Percentiles rank a stretch among this genome's conserved stretches.
phyloP scores from a whole-genome alignment of 2,329 filamentous ascomycete genomes.

The Verticillium nubilum region DNA sequence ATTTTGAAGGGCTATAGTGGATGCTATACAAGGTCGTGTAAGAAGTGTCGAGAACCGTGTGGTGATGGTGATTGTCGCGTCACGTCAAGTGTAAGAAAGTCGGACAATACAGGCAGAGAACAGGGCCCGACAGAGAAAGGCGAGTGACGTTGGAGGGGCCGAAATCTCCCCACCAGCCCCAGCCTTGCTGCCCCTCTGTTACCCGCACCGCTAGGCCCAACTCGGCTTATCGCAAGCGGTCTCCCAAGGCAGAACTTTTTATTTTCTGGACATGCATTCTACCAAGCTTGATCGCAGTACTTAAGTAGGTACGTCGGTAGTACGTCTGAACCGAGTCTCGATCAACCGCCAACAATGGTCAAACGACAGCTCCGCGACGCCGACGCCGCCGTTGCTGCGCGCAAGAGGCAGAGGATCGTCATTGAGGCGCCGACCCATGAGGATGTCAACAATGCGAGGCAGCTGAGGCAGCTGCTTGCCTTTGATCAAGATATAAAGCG shows the following conservation, averaged over 20 bases:
- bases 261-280: conserved; percentile 4
- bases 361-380: conserved; percentile 35
- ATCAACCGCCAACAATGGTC: conserved; percentile 27
- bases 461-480: conserved; percentile 62
- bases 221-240: conserved; percentile 5
- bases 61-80: background rate
- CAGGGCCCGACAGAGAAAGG: background rate
- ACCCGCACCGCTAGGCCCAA: conserved; percentile 6
- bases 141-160: conserved; percentile 1
- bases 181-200: background rate
- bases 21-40: no score
- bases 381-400: conserved; percentile 34
- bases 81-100: background rate
- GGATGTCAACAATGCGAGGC: conserved; percentile 56
- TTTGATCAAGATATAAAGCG: conserved; percentile 66
- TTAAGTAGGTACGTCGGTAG: background rate
- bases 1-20: background rate
- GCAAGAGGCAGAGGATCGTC: conserved; percentile 51
- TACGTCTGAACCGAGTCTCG: background rate
- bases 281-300: background rate
- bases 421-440: conserved; percentile 54
- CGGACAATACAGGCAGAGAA: background rate
- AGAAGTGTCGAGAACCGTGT: no score
- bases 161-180: background rate
- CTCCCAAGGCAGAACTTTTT: conserved; percentile 12